Percentiles rank a stretch among this genome's conserved stretches.
These are phyloP conservation scores for Venturia nashicola DNA, from an alignment of 2,329 filamentous ascomycete genomes.

Conservation along the genomic window DNA sequence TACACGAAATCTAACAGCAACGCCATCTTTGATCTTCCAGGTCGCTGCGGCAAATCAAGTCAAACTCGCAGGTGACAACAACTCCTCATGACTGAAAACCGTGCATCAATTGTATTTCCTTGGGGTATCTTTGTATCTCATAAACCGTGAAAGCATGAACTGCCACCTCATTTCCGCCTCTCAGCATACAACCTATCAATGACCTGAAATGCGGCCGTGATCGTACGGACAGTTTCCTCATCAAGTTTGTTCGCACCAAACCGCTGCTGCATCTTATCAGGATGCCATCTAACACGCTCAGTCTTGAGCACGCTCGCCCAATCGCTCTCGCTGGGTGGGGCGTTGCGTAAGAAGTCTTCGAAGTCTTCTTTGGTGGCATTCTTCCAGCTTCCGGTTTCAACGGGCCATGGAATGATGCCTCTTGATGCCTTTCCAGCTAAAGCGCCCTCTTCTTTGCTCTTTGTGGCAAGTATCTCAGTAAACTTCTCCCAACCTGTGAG, in stretches of 20 bases:
- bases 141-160: background rate
- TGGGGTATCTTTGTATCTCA: constrained; percentile 1
- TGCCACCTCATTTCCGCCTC: background rate
- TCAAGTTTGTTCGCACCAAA: constrained; percentile 62
- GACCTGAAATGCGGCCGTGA: constrained; percentile 86
- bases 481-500: constrained; percentile 47
- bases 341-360: constrained; percentile 55
- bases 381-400: constrained; percentile 44
- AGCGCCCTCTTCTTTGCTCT: constrained; percentile 12
- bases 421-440: constrained; percentile 14
- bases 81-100: background rate
- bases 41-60: too few species aligned
- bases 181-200: constrained; percentile 63
- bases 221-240: constrained; percentile 57
- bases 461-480: constrained; percentile 11
- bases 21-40: too few species aligned
- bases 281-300: constrained; percentile 90
- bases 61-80: background rate
- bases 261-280: constrained; percentile 90
- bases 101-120: background rate
- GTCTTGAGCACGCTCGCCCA: constrained; percentile 53
- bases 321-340: constrained; percentile 24
- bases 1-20: too few species aligned
- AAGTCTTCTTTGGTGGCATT: constrained; percentile 50
- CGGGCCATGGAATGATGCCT: constrained; percentile 57